Conservation (phyloP, 441 rosid genomes). For the Macaranga tanarius region DNA sequence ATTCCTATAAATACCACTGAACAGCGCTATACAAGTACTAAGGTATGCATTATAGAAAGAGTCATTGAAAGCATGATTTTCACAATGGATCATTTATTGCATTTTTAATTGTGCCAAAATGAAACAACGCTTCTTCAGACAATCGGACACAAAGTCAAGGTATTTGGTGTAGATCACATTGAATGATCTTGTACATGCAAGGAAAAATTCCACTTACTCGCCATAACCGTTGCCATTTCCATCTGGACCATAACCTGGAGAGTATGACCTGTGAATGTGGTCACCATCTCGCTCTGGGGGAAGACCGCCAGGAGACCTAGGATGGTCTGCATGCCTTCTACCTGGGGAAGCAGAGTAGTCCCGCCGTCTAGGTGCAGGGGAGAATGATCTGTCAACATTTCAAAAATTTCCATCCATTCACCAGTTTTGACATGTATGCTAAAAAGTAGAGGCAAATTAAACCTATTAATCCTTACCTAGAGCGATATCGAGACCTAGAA, state of each 20-base stretch:
- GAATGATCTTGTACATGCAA: neutral
- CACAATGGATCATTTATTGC: neutral
- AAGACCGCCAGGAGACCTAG: conserved; percentile 71
- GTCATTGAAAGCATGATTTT: neutral
- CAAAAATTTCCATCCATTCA: neutral
- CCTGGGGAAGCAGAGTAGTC: conserved; percentile 73
- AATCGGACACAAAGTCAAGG: neutral
- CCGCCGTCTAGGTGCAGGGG: conserved; percentile 68
- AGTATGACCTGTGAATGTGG: conserved; percentile 54
- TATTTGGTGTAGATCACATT: neutral
- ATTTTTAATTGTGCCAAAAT: neutral
- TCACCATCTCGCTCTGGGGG: conserved; percentile 58
- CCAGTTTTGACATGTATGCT: neutral
- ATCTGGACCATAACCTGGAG: conserved; percentile 51
- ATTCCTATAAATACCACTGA: neutral
- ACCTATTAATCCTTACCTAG: conserved; percentile 58
- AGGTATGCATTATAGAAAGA: neutral
- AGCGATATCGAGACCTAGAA: conserved; percentile 76
- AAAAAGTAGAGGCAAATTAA: conserved; percentile 7
- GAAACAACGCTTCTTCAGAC: neutral
- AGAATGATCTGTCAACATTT: conserved; percentile 60
- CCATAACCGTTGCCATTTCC: conserved; percentile 51
- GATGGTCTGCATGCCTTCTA: conserved; percentile 59
- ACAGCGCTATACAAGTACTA: neutral
- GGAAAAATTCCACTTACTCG: conserved; percentile 42